Evolutionary conservation across 176 grass and related monocot species (phyloP).

Genomic region (Guadua angustifolia): DNA sequence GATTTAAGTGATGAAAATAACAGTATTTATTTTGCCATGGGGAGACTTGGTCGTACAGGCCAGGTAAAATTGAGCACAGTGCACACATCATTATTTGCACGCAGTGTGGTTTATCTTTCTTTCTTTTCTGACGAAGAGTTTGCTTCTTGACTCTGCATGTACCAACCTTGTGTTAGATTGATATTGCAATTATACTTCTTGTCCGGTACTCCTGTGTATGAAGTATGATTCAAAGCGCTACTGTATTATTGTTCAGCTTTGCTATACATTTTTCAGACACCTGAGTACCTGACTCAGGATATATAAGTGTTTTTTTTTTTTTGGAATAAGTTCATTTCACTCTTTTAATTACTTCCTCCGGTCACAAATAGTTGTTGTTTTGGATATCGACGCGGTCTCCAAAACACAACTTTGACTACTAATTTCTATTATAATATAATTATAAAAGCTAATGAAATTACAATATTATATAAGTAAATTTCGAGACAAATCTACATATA

Average conservation of each 20-base stretch:
- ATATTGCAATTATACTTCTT: neutral
- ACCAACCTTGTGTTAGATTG: neutral
- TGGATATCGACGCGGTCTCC: too few relatives aligned
- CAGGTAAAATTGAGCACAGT: neutral
- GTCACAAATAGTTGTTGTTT: too few relatives aligned
- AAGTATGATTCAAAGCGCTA: slow-evolving; percentile 21
- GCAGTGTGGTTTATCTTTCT: neutral
- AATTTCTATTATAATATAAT: too few relatives aligned
- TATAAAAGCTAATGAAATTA: too few relatives aligned
- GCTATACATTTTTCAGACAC: neutral
- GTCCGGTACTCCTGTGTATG: neutral
- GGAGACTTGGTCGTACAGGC: neutral
- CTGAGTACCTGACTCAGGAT: too few relatives aligned
- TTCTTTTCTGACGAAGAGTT: neutral
- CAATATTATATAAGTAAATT: too few relatives aligned
- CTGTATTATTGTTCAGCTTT: neutral
- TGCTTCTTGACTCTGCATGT: neutral
- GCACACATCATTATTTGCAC: neutral
- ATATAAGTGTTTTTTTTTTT: too few relatives aligned
- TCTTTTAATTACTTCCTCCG: too few relatives aligned
- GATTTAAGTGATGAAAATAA: neutral
- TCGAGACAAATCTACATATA: too few relatives aligned
- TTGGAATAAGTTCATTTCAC: too few relatives aligned
- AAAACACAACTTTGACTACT: too few relatives aligned
- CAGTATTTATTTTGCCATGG: neutral